Base-by-base conservation (phyloP, 2,329 filamentous ascomycete species). In the Arthrobotrys musiformis region DNA sequence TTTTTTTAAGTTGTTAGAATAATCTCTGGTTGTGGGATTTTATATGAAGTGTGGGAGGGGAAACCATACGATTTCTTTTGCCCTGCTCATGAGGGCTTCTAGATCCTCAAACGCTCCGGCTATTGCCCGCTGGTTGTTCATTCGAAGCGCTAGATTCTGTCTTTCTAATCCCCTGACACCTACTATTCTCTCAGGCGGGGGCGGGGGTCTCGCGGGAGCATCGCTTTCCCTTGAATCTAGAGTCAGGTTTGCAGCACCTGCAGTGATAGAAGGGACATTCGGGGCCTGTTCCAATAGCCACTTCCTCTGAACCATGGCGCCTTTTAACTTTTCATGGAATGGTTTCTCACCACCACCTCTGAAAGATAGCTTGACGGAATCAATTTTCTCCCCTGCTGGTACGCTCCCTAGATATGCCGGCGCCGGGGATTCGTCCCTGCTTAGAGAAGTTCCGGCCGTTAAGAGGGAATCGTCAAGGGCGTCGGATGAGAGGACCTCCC, bases 21-120 rank as follows among this genome's bases (percentile, higher is more conserved):
- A 22, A 17, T 42, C 0, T n/a, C 30, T 0, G 9, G 8, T 52
- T 2, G 44, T 19, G 33, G 2, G 13, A 24, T 52, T 33, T 1
- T 17, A 11, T 52, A 54, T 50, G 8, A n/a, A 24, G 11, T 19
- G n/a, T n/a, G n/a, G n/a, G 15, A 42, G 9, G n/a, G n/a, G 22
- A n/a, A 19, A 9, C 3, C 62, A n/a, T 73, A 79, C 91, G 58
- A 99, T 93, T 82, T 99, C 93, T 82, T 98, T 97, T 4, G 95
- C 95, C 2, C 94, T 97, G 2, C 94, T 93, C 94, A 98, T 99
- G 40, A 99, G 86, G 2, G 95, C 94, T 82, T 98, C 94, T 0
- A 99, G 88, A 81, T 99, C 95, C 82, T 97, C 94, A 81, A 99
- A 99, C 0, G 95, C 94, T 79, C 89, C 93, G 26, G 94, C 94